Conservation (phyloP, 257 asterid species). For the Nicotiana undulata region DNA sequence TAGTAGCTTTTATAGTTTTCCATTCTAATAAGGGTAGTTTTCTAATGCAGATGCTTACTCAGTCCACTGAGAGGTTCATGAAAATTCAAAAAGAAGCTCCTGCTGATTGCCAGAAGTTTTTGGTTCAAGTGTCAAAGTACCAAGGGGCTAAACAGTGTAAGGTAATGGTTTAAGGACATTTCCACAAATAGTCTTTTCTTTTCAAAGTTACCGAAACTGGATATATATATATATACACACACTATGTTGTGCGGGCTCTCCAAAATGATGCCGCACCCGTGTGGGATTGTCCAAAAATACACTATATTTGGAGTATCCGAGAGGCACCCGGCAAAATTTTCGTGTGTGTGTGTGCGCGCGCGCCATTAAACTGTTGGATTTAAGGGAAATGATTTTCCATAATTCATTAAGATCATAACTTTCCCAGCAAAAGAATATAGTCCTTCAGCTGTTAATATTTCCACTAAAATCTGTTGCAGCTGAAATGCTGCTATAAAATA, state of each 20-base stretch:
- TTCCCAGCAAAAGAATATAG: neutral
- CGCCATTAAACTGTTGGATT: neutral
- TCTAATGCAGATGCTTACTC: conserved; percentile 68
- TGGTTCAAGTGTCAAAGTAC: conserved; percentile 75
- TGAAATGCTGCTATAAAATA: too few species aligned
- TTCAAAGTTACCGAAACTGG: neutral
- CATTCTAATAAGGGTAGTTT: neutral
- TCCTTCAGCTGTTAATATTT: neutral
- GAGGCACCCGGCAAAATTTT: too few species aligned
- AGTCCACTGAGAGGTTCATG: conserved; percentile 63
- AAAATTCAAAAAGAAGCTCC: conserved; percentile 78
- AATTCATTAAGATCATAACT: neutral
- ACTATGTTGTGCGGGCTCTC: too few species aligned
- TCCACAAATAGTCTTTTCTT: neutral
- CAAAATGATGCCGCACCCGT: too few species aligned
- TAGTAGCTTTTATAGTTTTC: neutral
- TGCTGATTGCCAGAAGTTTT: conserved; percentile 41
- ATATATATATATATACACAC: too few species aligned
- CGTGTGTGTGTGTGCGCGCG: too few species aligned
- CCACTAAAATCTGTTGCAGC: neutral
- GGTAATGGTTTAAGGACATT: conserved; percentile 30
- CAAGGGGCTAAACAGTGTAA: conserved; percentile 72
- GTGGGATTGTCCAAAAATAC: too few species aligned
- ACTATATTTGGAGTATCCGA: too few species aligned
- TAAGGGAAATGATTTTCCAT: neutral